Evolutionary conservation across 2,329 filamentous ascomycete genomes (phyloP).

Genomic region (Phialophora verrucosa): DNA sequence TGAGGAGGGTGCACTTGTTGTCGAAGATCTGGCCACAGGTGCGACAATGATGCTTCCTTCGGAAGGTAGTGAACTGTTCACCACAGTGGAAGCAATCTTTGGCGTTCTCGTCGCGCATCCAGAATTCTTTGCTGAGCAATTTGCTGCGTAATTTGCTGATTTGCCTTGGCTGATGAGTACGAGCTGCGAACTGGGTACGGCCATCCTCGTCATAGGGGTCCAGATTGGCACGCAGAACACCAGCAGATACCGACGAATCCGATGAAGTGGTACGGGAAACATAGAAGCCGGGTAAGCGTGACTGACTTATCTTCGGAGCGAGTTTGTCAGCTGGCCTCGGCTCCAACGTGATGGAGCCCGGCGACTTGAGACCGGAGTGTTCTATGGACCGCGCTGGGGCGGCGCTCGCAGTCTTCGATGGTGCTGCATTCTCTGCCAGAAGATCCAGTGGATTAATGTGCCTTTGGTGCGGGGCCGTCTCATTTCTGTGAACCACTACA

Average conservation of each 20-base stretch:
- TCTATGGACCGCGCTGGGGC: slow-evolving; percentile 18
- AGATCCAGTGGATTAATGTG: slow-evolving; percentile 41
- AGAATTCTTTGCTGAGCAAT: slow-evolving; percentile 92
- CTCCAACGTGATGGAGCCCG: slow-evolving; percentile 22
- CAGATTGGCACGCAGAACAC: slow-evolving; percentile 13
- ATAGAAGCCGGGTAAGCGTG: slow-evolving; percentile 53
- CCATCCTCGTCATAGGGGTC: slow-evolving; percentile 46
- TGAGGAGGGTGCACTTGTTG: slow-evolving; percentile 91
- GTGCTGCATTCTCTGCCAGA: slow-evolving; percentile 37
- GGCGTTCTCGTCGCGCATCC: slow-evolving; percentile 99
- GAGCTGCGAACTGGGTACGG: slow-evolving; percentile 25
- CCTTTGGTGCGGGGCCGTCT: slow-evolving; percentile 18
- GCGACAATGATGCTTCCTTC: slow-evolving; percentile 94
- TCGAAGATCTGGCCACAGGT: slow-evolving; percentile 98
- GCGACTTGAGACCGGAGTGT: slow-evolving; percentile 31
- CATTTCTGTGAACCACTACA: slow-evolving; percentile 26
- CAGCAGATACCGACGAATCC: slow-evolving; percentile 41
- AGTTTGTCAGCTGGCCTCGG: slow-evolving; percentile 43
- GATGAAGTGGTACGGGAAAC: slow-evolving; percentile 50
- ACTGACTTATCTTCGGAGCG: slow-evolving; percentile 49
- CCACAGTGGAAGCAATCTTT: slow-evolving; percentile 96
- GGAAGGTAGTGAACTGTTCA: slow-evolving; percentile 87
- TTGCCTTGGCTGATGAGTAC: slow-evolving; percentile 43
- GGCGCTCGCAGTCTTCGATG: slow-evolving; percentile 8
- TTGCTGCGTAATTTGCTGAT: slow-evolving; percentile 76